Conservation (phyloP, 441 rosid genomes). For the Isatis lusitanica region DNA sequence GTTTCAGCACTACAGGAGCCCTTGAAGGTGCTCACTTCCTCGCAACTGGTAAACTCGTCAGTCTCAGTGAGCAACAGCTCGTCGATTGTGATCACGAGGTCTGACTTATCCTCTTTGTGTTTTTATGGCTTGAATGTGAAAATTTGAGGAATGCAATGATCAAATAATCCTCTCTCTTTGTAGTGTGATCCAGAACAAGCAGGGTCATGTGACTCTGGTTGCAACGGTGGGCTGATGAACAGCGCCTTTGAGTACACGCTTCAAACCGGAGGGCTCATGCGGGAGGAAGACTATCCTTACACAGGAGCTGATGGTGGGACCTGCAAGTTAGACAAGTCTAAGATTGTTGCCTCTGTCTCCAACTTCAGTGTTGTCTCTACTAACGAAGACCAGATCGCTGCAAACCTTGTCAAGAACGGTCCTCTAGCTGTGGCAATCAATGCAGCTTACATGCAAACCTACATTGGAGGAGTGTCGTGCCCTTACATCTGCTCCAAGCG, state of each 20-base stretch:
- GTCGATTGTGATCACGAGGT: conserved; percentile 99
- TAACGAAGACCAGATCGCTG: conserved; percentile 90
- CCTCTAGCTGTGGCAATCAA: conserved; percentile 82
- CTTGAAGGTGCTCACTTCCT: conserved; percentile 90
- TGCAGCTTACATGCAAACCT: conserved; percentile 93
- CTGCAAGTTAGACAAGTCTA: conserved; percentile 80
- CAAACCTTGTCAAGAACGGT: conserved; percentile 84
- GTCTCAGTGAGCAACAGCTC: conserved; percentile 99
- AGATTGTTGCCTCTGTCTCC: conserved; percentile 76
- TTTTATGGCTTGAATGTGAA: background rate
- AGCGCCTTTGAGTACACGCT: conserved; percentile 93
- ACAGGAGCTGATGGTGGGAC: conserved; percentile 62
- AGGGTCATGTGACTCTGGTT: conserved; percentile 88
- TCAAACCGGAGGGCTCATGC: conserved; percentile 88
- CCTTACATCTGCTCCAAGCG: conserved; percentile 86
- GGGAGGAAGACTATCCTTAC: conserved; percentile 91
- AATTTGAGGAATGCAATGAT: background rate
- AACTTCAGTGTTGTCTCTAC: conserved; percentile 87
- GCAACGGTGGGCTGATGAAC: conserved; percentile 94
- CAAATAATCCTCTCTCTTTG: background rate
- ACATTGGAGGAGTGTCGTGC: conserved; percentile 86
- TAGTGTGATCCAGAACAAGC: conserved; percentile 92
- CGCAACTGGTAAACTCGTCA: conserved; percentile 79
- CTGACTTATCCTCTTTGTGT: too few relatives aligned
- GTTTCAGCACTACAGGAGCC: conserved; percentile 94